These are phyloP conservation scores for Bjerkandera adusta DNA, from an alignment of 1,284 basidiomycete species.

Conservation along the genomic window DNA sequence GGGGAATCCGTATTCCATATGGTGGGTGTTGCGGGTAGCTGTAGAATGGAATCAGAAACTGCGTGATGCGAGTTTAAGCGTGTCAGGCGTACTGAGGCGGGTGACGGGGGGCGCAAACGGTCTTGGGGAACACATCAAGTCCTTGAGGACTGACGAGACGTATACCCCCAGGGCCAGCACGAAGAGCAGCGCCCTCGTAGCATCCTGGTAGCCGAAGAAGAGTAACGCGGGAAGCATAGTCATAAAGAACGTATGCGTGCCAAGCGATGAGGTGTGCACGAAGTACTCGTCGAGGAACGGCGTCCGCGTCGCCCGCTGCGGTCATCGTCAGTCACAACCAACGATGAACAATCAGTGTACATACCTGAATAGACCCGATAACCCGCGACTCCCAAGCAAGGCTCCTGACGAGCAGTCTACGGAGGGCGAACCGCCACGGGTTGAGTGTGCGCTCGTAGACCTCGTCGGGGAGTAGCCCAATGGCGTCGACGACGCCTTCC, in stretches of 20 bases:
- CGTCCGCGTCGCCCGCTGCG: conserved; percentile 58
- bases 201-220: conserved; percentile 79
- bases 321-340: not conserved
- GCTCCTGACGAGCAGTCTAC: conserved; percentile 55
- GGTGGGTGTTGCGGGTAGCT: conserved; percentile 79
- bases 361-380: conserved; percentile 73
- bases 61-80: not conserved
- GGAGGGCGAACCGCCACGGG: conserved; percentile 66
- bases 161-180: conserved; percentile 85
- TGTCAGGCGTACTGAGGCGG: conserved; percentile 72
- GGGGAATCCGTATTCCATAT: conserved; percentile 92
- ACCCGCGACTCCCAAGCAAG: conserved; percentile 66
- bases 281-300: conserved; percentile 86
- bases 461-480: conserved; percentile 40
- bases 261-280: conserved; percentile 86
- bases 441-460: conserved; percentile 67
- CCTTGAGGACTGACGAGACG: conserved; percentile 82
- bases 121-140: conserved; percentile 87
- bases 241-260: conserved; percentile 96
- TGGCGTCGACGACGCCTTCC: conserved; percentile 19
- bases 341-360: conserved; percentile 14
- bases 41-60: conserved; percentile 4
- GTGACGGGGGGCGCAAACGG: conserved; percentile 91
- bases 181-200: conserved; percentile 74
- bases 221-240: conserved; percentile 82